Percentiles rank a stretch among this genome's conserved stretches.
Conservation (phyloP, 1,139 yeast genomes). For the Trichomonascaceae sp. region DNA sequence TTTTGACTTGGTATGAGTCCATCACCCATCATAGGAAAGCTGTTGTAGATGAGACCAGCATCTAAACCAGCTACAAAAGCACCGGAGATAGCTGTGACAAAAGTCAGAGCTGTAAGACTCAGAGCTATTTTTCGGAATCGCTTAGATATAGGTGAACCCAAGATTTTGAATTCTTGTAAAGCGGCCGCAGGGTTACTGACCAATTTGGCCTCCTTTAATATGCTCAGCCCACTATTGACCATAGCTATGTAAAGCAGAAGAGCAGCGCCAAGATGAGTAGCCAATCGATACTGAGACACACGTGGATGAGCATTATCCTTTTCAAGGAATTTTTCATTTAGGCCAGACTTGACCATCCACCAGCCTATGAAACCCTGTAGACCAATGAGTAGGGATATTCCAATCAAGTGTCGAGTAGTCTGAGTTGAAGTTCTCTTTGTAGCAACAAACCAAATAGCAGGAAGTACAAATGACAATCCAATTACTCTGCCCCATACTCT, state of each 20-base stretch:
- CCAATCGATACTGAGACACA: slow-evolving; percentile 89
- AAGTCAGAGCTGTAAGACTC: slow-evolving; percentile 61
- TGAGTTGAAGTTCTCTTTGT: slow-evolving; percentile 61
- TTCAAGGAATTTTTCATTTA: slow-evolving; percentile 71
- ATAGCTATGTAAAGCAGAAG: slow-evolving; percentile 82
- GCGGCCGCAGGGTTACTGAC: slow-evolving; percentile 52
- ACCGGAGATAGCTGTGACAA: slow-evolving; percentile 85
- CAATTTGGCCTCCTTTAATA: slow-evolving; percentile 71
- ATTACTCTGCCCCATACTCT: slow-evolving; percentile 87
- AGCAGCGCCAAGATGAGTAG: slow-evolving; percentile 94
- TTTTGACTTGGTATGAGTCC: slow-evolving; percentile 57
- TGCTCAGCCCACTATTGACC: slow-evolving; percentile 82
- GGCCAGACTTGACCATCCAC: slow-evolving; percentile 99
- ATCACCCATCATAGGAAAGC: slow-evolving; percentile 94
- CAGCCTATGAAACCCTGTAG: slow-evolving; percentile 95
- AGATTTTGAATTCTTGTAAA: slow-evolving; percentile 43
- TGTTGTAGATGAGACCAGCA: slow-evolving; percentile 93
- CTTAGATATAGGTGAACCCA: slow-evolving; percentile 53
- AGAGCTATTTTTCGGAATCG: slow-evolving; percentile 50
- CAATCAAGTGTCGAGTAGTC: slow-evolving; percentile 61
- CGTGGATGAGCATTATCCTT: slow-evolving; percentile 85
- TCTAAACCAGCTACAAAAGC: slow-evolving; percentile 98
- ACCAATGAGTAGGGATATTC: slow-evolving; percentile 73
- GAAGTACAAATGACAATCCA: slow-evolving; percentile 75
- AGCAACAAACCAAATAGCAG: slow-evolving; percentile 75